These are phyloP conservation scores for Candida glaebosa DNA, from an alignment of 805 yeast genomes.

Conservation along the genomic window DNA sequence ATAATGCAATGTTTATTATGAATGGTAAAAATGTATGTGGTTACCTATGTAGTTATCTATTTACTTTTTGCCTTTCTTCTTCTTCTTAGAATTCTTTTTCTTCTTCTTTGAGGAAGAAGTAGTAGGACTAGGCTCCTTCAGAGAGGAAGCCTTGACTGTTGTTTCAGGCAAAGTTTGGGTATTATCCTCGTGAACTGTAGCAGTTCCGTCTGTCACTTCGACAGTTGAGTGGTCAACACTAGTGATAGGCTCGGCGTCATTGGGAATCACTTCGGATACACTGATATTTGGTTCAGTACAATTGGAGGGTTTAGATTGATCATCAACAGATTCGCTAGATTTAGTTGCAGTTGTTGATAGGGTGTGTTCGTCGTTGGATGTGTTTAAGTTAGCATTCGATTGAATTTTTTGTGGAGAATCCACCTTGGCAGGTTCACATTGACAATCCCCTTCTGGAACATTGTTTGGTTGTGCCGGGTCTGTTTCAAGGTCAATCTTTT, in stretches of 20 bases:
- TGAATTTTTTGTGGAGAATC: not conserved
- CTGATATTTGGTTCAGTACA: not conserved
- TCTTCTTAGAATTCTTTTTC: conserved; percentile 10
- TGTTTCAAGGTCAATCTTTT: not conserved
- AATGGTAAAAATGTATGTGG: not conserved
- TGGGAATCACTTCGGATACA: not conserved
- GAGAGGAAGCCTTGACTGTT: not conserved
- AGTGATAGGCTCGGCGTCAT: not conserved
- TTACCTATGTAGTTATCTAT: not conserved
- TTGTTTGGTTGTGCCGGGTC: not conserved
- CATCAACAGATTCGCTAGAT: not conserved
- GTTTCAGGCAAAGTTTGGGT: not conserved
- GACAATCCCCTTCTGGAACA: not conserved
- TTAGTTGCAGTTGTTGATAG: too few species aligned
- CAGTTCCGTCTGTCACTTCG: not conserved
- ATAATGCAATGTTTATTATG: too few species aligned
- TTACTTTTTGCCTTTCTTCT: conserved; percentile 12
- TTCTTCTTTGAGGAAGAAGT: conserved; percentile 8
- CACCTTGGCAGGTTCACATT: too few species aligned
- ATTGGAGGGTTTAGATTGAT: not conserved
- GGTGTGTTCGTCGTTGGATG: not conserved
- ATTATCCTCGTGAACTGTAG: not conserved
- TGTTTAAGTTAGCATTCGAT: not conserved
- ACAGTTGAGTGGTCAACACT: not conserved
- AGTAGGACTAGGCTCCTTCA: not conserved